A percentile compares a stretch with the other conserved stretches of the same genome.
These are phyloP conservation scores for Geotrichum candidum DNA, from an alignment of 1,139 yeast genomes.

Conservation along the genomic window DNA sequence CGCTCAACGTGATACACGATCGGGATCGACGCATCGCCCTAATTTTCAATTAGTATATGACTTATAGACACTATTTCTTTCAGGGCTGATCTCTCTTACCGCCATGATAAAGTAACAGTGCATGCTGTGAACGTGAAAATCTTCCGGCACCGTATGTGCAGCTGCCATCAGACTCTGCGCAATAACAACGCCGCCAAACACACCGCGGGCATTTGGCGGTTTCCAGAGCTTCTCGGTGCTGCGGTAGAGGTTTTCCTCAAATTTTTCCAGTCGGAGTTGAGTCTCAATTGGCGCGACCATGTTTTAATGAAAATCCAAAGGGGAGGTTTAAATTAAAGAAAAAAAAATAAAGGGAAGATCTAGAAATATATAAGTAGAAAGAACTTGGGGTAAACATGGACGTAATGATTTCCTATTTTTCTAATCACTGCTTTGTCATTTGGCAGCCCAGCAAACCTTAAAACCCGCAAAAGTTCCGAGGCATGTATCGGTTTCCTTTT, in stretches of 20 bases:
- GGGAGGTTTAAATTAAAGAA: neutral
- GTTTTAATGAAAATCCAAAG: neutral
- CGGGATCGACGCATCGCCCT: constrained; percentile 46
- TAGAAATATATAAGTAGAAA: neutral
- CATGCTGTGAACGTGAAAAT: constrained; percentile 45
- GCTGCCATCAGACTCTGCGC: constrained; percentile 70
- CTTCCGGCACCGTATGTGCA: constrained; percentile 41
- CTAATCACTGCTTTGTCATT: neutral
- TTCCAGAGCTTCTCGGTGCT: constrained; percentile 36
- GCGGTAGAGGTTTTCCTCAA: constrained; percentile 32
- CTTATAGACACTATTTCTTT: neutral
- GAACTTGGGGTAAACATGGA: neutral
- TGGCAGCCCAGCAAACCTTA: neutral
- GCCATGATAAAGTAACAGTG: constrained; percentile 48
- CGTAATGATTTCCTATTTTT: neutral
- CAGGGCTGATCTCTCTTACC: constrained; percentile 14
- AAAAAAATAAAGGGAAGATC: neutral
- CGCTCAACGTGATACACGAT: constrained; percentile 55
- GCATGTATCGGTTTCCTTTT: neutral
- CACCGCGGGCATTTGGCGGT: constrained; percentile 59
- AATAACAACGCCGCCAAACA: constrained; percentile 73
- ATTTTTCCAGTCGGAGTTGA: constrained; percentile 29
- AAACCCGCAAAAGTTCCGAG: neutral
- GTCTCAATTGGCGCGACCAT: constrained; percentile 23
- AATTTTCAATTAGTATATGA: constrained; percentile 30